phyloP scores from a whole-genome alignment of 352 stramenopile genomes.

The Phytophthora megakarya region DNA sequence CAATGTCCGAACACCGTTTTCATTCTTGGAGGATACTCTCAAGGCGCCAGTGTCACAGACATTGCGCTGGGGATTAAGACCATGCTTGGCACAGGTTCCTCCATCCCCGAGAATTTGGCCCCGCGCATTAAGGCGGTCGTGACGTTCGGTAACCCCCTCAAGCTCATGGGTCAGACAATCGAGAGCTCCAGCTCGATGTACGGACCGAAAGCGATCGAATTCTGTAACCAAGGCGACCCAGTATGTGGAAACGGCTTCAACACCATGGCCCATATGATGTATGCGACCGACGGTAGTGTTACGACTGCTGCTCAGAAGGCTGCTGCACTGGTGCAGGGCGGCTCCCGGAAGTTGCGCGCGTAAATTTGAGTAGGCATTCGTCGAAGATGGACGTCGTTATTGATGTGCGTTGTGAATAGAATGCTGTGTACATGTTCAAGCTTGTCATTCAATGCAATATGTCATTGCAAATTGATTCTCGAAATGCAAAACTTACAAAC shows the following conservation, averaged over 20 bases:
- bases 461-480: too few relatives aligned
- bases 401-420: too few relatives aligned
- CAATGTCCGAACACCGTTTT: slow-evolving; percentile 41
- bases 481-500: too few relatives aligned
- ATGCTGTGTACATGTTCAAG: too few relatives aligned
- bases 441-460: too few relatives aligned
- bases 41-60: slow-evolving; percentile 38
- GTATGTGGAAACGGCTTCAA: slow-evolving; percentile 39
- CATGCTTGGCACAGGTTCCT: slow-evolving; percentile 22
- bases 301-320: slow-evolving; percentile 29
- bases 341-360: slow-evolving; percentile 13
- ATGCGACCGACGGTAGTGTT: slow-evolving; percentile 36
- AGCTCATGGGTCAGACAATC: slow-evolving; percentile 33
- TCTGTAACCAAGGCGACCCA: slow-evolving; percentile 37
- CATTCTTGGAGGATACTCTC: slow-evolving; percentile 38
- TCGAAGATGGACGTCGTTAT: too few relatives aligned
- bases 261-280: slow-evolving; percentile 39
- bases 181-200: slow-evolving; percentile 29
- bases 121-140: slow-evolving; percentile 42
- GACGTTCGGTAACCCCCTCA: slow-evolving; percentile 42
- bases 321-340: slow-evolving; percentile 27
- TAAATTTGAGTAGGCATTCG: not conserved
- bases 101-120: slow-evolving; percentile 26
- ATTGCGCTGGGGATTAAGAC: slow-evolving; percentile 40
- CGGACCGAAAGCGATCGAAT: slow-evolving; percentile 38